phyloP scores from a whole-genome alignment of 2,329 filamentous ascomycete genomes.

The Knufia petricola region DNA sequence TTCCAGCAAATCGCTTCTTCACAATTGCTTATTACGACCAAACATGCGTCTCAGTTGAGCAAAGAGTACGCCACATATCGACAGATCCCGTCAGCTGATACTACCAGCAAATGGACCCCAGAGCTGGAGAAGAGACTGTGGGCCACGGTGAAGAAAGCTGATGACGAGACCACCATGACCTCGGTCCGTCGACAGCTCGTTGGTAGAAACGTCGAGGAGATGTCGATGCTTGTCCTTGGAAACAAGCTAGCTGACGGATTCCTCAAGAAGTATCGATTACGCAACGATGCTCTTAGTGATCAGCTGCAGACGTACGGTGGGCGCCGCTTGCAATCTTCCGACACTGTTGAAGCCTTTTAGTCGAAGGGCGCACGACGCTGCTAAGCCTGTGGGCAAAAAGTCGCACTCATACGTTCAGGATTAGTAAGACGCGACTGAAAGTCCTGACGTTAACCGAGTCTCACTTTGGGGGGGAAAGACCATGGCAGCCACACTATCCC shows the following conservation, averaged over 20 bases:
- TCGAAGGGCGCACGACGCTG: no score
- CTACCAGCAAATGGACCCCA: background rate
- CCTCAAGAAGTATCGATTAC: constrained; percentile 6
- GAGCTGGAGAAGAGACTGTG: background rate
- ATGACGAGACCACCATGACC: background rate
- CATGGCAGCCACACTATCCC: no score
- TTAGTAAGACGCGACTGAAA: no score
- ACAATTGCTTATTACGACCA: constrained; percentile 12
- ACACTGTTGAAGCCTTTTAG: no score
- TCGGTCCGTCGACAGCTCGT: background rate
- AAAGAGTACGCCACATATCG: constrained; percentile 18
- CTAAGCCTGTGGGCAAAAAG: no score
- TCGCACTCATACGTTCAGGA: no score
- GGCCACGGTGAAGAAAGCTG: background rate
- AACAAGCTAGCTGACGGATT: constrained; percentile 19
- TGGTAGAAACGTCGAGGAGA: background rate
- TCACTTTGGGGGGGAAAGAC: no score
- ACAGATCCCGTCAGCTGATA: background rate
- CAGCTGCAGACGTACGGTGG: background rate
- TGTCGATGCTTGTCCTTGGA: background rate
- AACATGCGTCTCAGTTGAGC: constrained; percentile 12
- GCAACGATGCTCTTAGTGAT: background rate
- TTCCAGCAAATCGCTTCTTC: constrained; percentile 20
- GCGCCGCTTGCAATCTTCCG: no score
- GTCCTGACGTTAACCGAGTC: no score